These are phyloP conservation scores for Pelargonium nanum DNA, from an alignment of 345 rosid genomes.

Conservation along the genomic window DNA sequence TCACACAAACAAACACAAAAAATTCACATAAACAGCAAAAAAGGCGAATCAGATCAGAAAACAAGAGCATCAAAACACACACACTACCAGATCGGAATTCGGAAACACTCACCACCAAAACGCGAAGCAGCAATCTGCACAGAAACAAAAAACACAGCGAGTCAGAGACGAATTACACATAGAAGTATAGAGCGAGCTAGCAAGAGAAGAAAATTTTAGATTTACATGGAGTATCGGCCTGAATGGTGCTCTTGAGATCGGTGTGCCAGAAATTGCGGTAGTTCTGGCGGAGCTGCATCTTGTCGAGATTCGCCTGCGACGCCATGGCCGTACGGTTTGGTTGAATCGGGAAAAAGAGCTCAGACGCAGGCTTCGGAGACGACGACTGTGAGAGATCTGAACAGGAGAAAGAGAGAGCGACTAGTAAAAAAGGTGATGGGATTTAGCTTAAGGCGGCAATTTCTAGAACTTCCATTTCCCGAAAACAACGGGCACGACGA, in stretches of 20 bases:
- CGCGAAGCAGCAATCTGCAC: conserved; percentile 78
- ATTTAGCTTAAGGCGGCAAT: no score
- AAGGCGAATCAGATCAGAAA: not conserved
- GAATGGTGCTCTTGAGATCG: conserved; percentile 54
- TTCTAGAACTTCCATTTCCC: not conserved
- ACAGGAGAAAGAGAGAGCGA: not conserved
- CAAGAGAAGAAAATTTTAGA: not conserved
- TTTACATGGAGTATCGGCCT: conserved; percentile 66
- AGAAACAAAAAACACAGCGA: not conserved
- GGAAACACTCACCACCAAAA: conserved; percentile 60
- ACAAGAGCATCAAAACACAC: conserved; percentile 4
- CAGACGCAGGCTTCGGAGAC: not conserved
- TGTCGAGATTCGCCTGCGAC: conserved; percentile 53
- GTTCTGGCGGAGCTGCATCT: conserved; percentile 78
- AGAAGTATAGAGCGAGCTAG: not conserved
- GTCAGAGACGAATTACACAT: not conserved
- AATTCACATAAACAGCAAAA: not conserved
- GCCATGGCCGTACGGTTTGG: conserved; percentile 25
- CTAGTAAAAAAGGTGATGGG: no score
- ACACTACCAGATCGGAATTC: conserved; percentile 6
- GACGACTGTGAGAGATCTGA: not conserved
- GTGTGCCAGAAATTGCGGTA: conserved; percentile 94
- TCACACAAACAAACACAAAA: not conserved
- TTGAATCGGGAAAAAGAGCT: not conserved
- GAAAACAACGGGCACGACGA: no score